Base-by-base conservation (phyloP, 257 asterid genomes). In the Scutellaria minor region DNA sequence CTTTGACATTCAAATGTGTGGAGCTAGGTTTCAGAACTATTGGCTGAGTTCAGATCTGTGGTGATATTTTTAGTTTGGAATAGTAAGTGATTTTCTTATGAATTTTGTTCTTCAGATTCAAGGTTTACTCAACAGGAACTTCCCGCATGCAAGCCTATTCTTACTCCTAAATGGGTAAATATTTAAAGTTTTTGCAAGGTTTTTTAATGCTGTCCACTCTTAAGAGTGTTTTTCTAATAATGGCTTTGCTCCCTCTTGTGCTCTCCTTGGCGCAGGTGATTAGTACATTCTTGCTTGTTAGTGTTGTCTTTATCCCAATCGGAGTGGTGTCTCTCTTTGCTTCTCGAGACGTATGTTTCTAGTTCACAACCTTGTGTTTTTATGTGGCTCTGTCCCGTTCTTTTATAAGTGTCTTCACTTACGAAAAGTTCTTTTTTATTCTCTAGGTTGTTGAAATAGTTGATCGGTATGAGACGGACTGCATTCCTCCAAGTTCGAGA, bases 41-140 rank as follows among this genome's bases (percentile, higher is more conserved):
- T 27, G 24, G 14, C 41, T 7, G 15, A 44, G 41, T 13, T 15
- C 14, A 66, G 58, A 18, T 61, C 22, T 44, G n/a, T 68, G 51
- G 58, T 56, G 12, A 9, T 59, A 11, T 24, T 50, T n/a, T 4
- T 70, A 14, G 9, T 50, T 63, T 1, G 9, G 56, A 68, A 27
- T 9, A 50, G 54, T 61, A 44, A 72, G 22, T 45, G 44, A n/a
- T 35, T 63, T 12, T 73, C 71, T 9, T 62, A 57, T 70, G 10
- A 10, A 11, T 51, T 52, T 47, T 61, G 41, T 48, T 70, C 46
- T 79, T 64, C 87, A 93, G 98, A 92, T 90, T 95, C 99, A 70
- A 92, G 96, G 88, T 95, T 95, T 79, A 90, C 98, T 2, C 99
- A 95, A 62, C 99, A 95, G 80, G 98, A 92, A 76, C 92, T 95